Evolutionary conservation across 257 asterid genomes (phyloP), one percentile per base, ranked within the genome.

Genomic region (Penstemon davidsonii): DNA sequence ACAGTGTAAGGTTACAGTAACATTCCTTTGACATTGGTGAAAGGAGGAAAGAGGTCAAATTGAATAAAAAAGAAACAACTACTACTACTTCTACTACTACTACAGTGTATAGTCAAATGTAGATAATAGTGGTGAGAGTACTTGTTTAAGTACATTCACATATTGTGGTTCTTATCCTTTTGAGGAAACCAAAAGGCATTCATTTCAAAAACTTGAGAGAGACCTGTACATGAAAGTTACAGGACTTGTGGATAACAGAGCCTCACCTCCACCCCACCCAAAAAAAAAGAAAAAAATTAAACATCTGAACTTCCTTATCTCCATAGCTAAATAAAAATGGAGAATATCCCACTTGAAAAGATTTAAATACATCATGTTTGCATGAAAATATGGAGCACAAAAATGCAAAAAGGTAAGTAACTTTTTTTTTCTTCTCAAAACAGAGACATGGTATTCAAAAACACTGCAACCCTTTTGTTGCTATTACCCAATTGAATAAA

Each of bases 181-280:
- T 62, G 74, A 78, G 85, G 81, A 68, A 68, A 78, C 77, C 74
- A 60, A 74, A 74, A 68, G 50, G 71, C 55, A 60, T 69, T 60
- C 79, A 68, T 74, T 6, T 43, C 59, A 62, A 53, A 69, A 53
- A 63, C 33, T 33, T 73, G 76, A 19, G 71, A 74, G 74, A 76
- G 62, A 33, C 42, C 79, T 75, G 81, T 77, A 74, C 73, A 51
- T 75, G 87, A 86, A 78, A 82, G 84, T 63, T 77, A 83, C 85
- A 55, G 49, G 72, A 77, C 87, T 68, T 52, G 11, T 60, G 63
- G 73, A 71, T 11, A 65, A 70, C 44, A 58, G 46, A 77, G 68
- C 56, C 12, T 25, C 18, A 15, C 33, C 33, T 2, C 33, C 1
- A 2, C 60, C 70, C 62, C 36, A 67, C 73, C 45, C 71, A 36